These are phyloP conservation scores for Zostera marina DNA, from an alignment of 116 monocot species.

Conservation along the genomic window DNA sequence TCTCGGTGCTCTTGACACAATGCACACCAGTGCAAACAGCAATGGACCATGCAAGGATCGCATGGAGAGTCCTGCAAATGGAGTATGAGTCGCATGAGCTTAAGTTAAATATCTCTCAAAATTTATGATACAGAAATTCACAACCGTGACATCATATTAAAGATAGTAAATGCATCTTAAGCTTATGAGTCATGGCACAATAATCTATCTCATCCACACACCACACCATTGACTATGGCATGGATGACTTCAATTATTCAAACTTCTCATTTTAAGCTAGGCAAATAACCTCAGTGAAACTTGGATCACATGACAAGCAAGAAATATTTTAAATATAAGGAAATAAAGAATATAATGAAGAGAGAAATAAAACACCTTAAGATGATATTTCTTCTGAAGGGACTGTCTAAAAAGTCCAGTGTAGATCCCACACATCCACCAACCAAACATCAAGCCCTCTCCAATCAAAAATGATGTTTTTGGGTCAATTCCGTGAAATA, in stretches of 20 bases:
- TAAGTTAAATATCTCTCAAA: too few species aligned
- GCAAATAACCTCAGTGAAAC: not conserved
- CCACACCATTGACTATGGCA: not conserved
- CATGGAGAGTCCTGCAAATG: slow-evolving; percentile 48
- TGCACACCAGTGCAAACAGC: slow-evolving; percentile 64
- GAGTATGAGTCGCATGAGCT: too few species aligned
- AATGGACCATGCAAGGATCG: slow-evolving; percentile 54
- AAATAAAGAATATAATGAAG: not conserved
- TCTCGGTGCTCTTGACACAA: slow-evolving; percentile 55
- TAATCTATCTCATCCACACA: too few species aligned
- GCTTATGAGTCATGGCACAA: too few species aligned
- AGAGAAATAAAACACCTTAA: slow-evolving; percentile 24
- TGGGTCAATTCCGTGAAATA: slow-evolving; percentile 55
- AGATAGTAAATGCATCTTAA: too few species aligned
- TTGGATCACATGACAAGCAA: not conserved
- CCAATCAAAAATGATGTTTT: slow-evolving; percentile 47
- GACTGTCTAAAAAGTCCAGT: slow-evolving; percentile 51
- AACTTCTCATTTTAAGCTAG: not conserved
- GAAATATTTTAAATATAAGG: not conserved
- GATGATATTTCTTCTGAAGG: slow-evolving; percentile 72
- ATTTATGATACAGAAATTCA: too few species aligned
- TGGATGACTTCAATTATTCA: too few species aligned
- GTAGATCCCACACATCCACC: slow-evolving; percentile 76
- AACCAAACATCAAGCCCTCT: slow-evolving; percentile 48
- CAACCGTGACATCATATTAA: too few species aligned